phyloP scores from a whole-genome alignment of 1,284 basidiomycete species.

The Gymnopus androsaceus region DNA sequence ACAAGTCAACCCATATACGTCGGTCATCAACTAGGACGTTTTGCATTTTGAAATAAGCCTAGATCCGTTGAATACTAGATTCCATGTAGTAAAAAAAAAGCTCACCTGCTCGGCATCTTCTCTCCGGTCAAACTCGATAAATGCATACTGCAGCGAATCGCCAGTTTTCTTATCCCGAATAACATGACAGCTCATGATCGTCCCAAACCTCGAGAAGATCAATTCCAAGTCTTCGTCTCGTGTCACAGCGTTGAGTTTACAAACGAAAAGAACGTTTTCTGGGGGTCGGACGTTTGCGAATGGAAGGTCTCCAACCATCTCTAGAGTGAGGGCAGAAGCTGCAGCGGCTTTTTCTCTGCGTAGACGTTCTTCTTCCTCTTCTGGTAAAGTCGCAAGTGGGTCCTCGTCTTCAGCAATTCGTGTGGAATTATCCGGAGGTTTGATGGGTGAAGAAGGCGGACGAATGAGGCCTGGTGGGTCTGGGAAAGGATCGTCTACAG shows the following conservation, averaged over 20 bases:
- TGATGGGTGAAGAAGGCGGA: constrained; percentile 79
- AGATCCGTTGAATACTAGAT: constrained; percentile 15
- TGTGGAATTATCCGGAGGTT: constrained; percentile 62
- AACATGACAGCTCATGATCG: constrained; percentile 96
- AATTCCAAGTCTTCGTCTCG: constrained; percentile 95
- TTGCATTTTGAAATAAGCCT: constrained; percentile 99
- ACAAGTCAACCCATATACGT: constrained; percentile 99
- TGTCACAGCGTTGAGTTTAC: constrained; percentile 96
- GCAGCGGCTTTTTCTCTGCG: constrained; percentile 85
- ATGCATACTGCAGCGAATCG: constrained; percentile 96
- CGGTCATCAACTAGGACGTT: constrained; percentile 99
- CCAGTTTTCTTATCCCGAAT: constrained; percentile 95
- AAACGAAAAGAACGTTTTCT: constrained; percentile 98
- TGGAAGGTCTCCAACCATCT: constrained; percentile 99
- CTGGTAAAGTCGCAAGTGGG: constrained; percentile 70
- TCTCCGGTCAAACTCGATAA: constrained; percentile 95
- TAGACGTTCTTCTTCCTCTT: constrained; percentile 80
- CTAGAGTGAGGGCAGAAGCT: constrained; percentile 93
- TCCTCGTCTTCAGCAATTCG: constrained; percentile 93
- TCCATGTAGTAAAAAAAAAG: constrained; percentile 1
- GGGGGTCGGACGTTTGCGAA: constrained; percentile 98
- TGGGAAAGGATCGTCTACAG: constrained; percentile 95
- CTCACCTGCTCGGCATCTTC: constrained; percentile 90
- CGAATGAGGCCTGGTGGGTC: constrained; percentile 65
- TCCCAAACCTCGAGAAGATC: constrained; percentile 95